Evolutionary conservation across 768 basidiomycete genomes (phyloP), one percentile per base, ranked within the genome.

Genomic region (Tylopilus felleus): DNA sequence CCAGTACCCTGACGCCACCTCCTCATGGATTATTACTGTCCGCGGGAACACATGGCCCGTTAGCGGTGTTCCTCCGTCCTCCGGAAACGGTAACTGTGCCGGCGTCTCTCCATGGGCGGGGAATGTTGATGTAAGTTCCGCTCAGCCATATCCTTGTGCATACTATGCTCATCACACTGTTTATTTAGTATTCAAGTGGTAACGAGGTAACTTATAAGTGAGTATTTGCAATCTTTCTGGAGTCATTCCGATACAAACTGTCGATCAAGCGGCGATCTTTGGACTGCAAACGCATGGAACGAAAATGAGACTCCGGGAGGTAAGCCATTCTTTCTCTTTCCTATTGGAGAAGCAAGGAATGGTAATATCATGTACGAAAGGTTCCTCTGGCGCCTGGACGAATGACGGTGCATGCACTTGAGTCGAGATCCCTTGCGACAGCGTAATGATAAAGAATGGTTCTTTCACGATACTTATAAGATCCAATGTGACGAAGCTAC

Each of bases 341-440:
- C 3, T 6, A 8, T 25, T 12, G 21, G 28, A 28, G 42, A 19
- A 31, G 6, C 10, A 16, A 36, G 25, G 13, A 16, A 33, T 25
- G 36, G 10, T 39, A 9, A 47, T 28, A 22, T 6, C 4, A 10
- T 19, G 22, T 5, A 36, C 12, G 5, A 23, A 48, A 83, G 81
- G 77, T 40, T 17, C 74, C 31, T 75, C 77, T 27, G 77, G 73
- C 43, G 81, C 77, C 49, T 86, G 84, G 84, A 72, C 73, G 41
- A 78, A 86, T 62, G 67, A 80, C 64, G 84, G 83, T 4, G 65
- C 77, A 50, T 86, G 83, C 67, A 38, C 65, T 22, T 60, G 17
- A 40, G 22, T 40, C n/a, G 44, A 31, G 9, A 51, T 43, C 14
- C 17, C 8, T 16, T 27, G 27, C 6, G 27, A 17, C 13, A 33